These are phyloP conservation scores for Aspergillus sp. DNA, from an alignment of 2,329 filamentous ascomycete genomes.

Conservation along the genomic window DNA sequence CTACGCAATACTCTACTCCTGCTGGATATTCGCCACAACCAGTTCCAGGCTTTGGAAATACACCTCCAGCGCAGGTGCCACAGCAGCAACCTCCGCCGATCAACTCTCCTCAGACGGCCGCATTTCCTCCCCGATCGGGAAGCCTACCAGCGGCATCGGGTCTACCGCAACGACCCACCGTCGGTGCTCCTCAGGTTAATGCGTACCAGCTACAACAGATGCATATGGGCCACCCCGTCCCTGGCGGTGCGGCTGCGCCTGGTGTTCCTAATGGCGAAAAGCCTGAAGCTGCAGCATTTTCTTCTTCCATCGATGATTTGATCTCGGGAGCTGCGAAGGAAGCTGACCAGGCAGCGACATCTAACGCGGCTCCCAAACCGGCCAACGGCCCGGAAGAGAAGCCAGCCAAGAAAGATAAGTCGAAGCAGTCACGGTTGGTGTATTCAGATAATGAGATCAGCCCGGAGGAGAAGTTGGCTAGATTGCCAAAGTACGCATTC, in stretches of 20 bases:
- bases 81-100: constrained; percentile 41
- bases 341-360: constrained; percentile 41
- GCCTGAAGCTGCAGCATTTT: constrained; percentile 25
- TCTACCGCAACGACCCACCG: constrained; percentile 61
- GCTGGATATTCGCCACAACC: constrained; percentile 33
- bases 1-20: constrained; percentile 31
- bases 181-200: constrained; percentile 55
- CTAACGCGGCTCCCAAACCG: constrained; percentile 34
- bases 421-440: constrained; percentile 67
- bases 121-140: constrained; percentile 50
- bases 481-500: constrained; percentile 72
- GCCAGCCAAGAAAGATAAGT: constrained; percentile 66
- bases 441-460: constrained; percentile 79
- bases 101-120: constrained; percentile 42
- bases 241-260: constrained; percentile 21
- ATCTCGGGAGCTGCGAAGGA: constrained; percentile 50
- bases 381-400: constrained; percentile 57
- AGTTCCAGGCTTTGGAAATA: constrained; percentile 39
- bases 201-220: constrained; percentile 57
- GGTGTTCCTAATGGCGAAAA: constrained; percentile 33
- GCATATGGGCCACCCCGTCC: constrained; percentile 51
- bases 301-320: constrained; percentile 52
- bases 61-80: constrained; percentile 34
- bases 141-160: constrained; percentile 57
- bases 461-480: constrained; percentile 86